A percentile compares a stretch with the other conserved stretches of the same genome.
Conservation (phyloP, 2,329 filamentous ascomycete genomes). For the Fusarium neocosmosporiellum region DNA sequence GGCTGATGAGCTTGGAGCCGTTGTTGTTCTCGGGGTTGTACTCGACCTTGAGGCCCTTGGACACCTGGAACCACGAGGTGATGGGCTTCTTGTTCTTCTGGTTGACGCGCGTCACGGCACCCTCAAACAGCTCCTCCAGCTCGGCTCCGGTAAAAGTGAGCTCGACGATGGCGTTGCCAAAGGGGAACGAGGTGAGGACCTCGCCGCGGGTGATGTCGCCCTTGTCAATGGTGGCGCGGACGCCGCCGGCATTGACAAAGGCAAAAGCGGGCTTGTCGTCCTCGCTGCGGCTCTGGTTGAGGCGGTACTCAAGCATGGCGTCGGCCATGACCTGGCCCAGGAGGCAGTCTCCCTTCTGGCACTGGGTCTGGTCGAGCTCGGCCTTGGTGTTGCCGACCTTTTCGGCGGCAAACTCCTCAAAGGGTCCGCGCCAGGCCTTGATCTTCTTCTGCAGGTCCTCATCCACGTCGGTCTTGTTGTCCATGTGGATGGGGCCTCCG, state of each 20-base stretch:
- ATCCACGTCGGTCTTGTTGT: slow-evolving; percentile 70
- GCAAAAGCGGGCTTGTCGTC: slow-evolving; percentile 62
- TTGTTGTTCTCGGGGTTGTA: slow-evolving; percentile 65
- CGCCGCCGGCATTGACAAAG: slow-evolving; percentile 72
- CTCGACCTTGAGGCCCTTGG: slow-evolving; percentile 64
- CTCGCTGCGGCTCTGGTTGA: slow-evolving; percentile 54
- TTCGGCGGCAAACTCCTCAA: slow-evolving; percentile 68
- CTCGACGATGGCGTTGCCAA: slow-evolving; percentile 73
- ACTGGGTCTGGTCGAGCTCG: slow-evolving; percentile 68
- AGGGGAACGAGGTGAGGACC: slow-evolving; percentile 73
- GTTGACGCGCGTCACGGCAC: slow-evolving; percentile 65
- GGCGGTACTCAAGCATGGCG: slow-evolving; percentile 71
- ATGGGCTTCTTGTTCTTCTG: slow-evolving; percentile 64
- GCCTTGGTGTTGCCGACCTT: slow-evolving; percentile 66
- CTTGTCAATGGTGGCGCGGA: slow-evolving; percentile 71
- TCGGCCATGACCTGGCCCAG: slow-evolving; percentile 67
- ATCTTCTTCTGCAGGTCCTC: slow-evolving; percentile 67
- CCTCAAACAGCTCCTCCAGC: slow-evolving; percentile 69
- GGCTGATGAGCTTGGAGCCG: slow-evolving; percentile 63
- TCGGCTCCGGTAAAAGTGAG: slow-evolving; percentile 63
- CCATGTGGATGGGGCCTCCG: slow-evolving; percentile 72
- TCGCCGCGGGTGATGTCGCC: slow-evolving; percentile 72
- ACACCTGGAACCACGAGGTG: slow-evolving; percentile 71
- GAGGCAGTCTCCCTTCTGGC: slow-evolving; percentile 68
- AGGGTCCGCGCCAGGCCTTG: slow-evolving; percentile 68